Conservation (phyloP, 768 basidiomycete species). For the Termitomyces sp. region DNA sequence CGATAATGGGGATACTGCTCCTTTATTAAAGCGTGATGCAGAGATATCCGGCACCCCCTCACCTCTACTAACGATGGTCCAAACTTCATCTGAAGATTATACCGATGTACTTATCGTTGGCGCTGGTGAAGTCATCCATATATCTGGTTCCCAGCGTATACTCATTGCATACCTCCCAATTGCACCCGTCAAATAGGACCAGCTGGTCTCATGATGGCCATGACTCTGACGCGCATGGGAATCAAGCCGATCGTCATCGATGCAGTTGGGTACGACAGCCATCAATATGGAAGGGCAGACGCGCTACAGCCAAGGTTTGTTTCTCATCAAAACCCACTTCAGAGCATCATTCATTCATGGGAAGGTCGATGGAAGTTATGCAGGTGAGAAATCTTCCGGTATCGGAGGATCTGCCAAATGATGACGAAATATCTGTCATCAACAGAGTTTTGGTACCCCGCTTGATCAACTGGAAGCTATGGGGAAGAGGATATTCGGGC, state of each 20-base stretch:
- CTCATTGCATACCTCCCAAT: neutral
- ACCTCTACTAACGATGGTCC: constrained; percentile 11
- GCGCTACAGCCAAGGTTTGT: constrained; percentile 15
- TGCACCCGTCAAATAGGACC: constrained; percentile 5
- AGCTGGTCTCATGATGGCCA: constrained; percentile 18
- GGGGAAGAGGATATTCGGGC: constrained; percentile 18
- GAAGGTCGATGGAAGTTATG: constrained; percentile 18
- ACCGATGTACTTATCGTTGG: constrained; percentile 18
- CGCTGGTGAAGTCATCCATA: constrained; percentile 9
- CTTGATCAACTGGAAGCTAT: constrained; percentile 13
- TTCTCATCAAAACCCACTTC: neutral
- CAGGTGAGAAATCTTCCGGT: constrained; percentile 3
- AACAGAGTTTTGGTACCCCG: constrained; percentile 14
- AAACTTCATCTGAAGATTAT: constrained; percentile 9
- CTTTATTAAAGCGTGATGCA: constrained; percentile 8
- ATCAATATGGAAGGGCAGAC: constrained; percentile 18
- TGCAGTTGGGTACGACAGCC: constrained; percentile 15
- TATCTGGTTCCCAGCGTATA: neutral
- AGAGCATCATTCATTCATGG: neutral
- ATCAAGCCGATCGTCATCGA: constrained; percentile 15
- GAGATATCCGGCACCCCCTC: neutral
- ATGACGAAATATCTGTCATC: neutral
- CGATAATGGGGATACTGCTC: neutral
- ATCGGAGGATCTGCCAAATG: neutral
- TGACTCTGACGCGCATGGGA: constrained; percentile 17